A percentile compares a stretch with the other conserved stretches of the same genome.
phyloP scores from a whole-genome alignment of 129 eudicot species.

The Scalesia atractyloides region DNA sequence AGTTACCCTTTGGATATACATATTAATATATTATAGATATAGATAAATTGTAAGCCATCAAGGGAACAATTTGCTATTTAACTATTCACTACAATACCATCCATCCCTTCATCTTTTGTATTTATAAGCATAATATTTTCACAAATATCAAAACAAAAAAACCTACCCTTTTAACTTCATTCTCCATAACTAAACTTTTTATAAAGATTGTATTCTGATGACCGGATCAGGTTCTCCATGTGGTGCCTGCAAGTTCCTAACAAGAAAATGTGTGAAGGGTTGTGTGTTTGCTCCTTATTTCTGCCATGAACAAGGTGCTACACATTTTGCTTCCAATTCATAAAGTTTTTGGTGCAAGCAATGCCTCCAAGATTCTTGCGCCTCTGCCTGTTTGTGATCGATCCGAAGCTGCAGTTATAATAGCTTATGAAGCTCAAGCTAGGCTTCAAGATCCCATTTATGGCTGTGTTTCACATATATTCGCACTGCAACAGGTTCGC shows the following conservation, averaged over 20 bases:
- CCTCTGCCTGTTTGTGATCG: constrained; percentile 81
- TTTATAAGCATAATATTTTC: constrained; percentile 57
- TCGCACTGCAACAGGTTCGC: constrained; percentile 90
- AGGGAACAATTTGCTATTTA: constrained; percentile 60
- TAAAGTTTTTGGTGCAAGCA: constrained; percentile 94
- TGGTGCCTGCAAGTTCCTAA: constrained; percentile 95
- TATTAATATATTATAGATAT: too few relatives aligned
- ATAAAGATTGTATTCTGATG: constrained; percentile 29
- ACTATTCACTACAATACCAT: constrained; percentile 38
- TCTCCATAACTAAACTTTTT: not conserved
- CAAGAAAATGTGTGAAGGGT: constrained; percentile 87
- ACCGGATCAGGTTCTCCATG: constrained; percentile 91
- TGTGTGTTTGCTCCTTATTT: constrained; percentile 99
- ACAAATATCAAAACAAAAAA: constrained; percentile 40
- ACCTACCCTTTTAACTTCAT: constrained; percentile 17
- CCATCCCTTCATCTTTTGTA: constrained; percentile 52
- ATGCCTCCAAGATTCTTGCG: constrained; percentile 81
- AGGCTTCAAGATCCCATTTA: constrained; percentile 95
- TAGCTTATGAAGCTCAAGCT: constrained; percentile 93
- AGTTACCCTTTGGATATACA: too few relatives aligned
- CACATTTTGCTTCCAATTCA: constrained; percentile 93
- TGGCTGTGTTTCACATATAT: constrained; percentile 91
- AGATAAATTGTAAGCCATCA: constrained; percentile 86
- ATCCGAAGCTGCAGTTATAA: constrained; percentile 80
- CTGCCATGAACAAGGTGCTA: constrained; percentile 95